phyloP scores from a whole-genome alignment of 2,329 filamentous ascomycete species.

The Colletotrichum sp. region DNA sequence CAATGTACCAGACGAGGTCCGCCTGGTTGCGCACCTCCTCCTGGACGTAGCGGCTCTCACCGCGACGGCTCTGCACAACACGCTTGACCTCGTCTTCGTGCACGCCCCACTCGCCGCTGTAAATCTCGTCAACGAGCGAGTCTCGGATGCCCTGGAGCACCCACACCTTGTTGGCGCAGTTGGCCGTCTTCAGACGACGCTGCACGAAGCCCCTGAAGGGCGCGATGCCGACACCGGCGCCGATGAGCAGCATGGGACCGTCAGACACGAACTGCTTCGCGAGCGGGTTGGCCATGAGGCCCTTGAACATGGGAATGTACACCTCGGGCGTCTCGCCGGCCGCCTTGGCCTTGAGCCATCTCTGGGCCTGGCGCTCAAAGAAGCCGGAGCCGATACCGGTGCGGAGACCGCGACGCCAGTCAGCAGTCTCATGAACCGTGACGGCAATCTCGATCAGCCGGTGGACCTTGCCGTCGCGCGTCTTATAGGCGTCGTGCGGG shows the following conservation, averaged over 20 bases:
- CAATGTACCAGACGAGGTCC: constrained; percentile 97
- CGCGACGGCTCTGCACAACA: constrained; percentile 77
- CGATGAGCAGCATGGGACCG: constrained; percentile 96
- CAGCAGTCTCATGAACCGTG: constrained; percentile 84
- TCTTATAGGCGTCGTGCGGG: constrained; percentile 76
- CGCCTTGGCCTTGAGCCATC: constrained; percentile 72
- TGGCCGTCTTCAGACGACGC: constrained; percentile 89
- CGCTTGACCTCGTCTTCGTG: constrained; percentile 87
- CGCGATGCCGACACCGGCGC: constrained; percentile 94
- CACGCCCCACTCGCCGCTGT: constrained; percentile 94
- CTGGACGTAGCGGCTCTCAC: constrained; percentile 90
- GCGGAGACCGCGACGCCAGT: constrained; percentile 76
- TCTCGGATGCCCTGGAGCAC: constrained; percentile 95
- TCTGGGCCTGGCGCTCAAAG: constrained; percentile 83
- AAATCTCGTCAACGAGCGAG: constrained; percentile 92
- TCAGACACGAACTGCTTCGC: constrained; percentile 91
- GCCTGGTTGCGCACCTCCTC: constrained; percentile 92
- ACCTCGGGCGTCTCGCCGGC: constrained; percentile 67
- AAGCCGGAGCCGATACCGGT: constrained; percentile 93
- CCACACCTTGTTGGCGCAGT: constrained; percentile 98
- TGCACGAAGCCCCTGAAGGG: constrained; percentile 98
- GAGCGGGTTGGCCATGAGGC: constrained; percentile 95
- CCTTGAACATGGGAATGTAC: constrained; percentile 95
- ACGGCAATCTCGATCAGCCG: constrained; percentile 96
- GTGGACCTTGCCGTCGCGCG: constrained; percentile 72